Conservation (phyloP, 495 filamentous ascomycete genomes). For the Haplographium delicatum region DNA sequence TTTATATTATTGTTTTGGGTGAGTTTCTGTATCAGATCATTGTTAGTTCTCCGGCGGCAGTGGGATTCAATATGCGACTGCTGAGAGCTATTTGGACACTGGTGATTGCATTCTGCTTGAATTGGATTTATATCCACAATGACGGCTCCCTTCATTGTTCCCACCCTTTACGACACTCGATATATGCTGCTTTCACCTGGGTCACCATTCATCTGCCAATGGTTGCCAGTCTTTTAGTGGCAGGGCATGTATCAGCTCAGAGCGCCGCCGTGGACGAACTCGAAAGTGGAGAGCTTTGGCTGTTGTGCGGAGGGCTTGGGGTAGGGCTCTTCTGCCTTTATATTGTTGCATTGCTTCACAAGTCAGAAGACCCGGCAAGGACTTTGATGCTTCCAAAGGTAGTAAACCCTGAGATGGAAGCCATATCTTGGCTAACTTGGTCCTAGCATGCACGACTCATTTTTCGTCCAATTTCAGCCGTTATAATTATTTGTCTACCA, state of each 20-base stretch:
- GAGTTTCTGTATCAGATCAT: slow-evolving; percentile 43
- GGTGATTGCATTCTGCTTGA: slow-evolving; percentile 42
- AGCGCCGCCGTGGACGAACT: not conserved
- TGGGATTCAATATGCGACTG: slow-evolving; percentile 32
- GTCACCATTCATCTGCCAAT: slow-evolving; percentile 37
- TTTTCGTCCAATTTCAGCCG: slow-evolving; percentile 29
- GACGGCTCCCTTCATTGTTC: slow-evolving; percentile 29
- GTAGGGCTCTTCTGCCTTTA: slow-evolving; percentile 35
- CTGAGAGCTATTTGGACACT: slow-evolving; percentile 38
- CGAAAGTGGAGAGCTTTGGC: slow-evolving; percentile 1
- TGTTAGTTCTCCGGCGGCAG: slow-evolving; percentile 32
- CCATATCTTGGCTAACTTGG: not conserved
- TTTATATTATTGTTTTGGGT: slow-evolving; percentile 46
- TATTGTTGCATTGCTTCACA: slow-evolving; percentile 31
- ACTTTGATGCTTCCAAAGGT: slow-evolving; percentile 30
- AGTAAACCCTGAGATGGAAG: too few species aligned
- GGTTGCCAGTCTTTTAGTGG: slow-evolving; percentile 33
- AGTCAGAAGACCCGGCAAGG: slow-evolving; percentile 25
- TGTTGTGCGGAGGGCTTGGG: slow-evolving; percentile 8
- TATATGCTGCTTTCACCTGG: slow-evolving; percentile 33
- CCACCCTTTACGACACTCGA: slow-evolving; percentile 34
- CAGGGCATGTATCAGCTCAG: slow-evolving; percentile 35
- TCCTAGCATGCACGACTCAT: slow-evolving; percentile 29
- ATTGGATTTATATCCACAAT: slow-evolving; percentile 38
- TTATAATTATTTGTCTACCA: slow-evolving; percentile 30